Conservation (phyloP, 306 rosid genomes). For the Astragalus glycyphyllos region DNA sequence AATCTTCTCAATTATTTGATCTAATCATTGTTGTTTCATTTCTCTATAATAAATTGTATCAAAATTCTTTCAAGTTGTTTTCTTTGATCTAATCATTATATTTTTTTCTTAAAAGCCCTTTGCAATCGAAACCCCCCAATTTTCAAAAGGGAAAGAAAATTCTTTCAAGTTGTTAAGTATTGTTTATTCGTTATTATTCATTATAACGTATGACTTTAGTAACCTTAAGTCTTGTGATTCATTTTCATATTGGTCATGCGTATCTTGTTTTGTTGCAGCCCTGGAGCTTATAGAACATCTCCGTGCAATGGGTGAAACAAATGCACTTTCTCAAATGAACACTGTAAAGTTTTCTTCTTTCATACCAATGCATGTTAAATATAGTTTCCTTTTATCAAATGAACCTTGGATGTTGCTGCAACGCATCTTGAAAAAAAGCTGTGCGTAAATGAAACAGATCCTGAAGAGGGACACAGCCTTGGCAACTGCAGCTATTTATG, state of each 20-base stretch:
- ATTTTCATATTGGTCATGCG: conserved; percentile 15
- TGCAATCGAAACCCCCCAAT: too few relatives aligned
- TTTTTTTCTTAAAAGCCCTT: too few relatives aligned
- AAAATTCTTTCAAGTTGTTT: not conserved
- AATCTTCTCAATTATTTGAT: not conserved
- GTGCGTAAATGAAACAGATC: conserved; percentile 55
- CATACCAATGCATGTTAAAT: conserved; percentile 25
- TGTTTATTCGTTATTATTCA: too few relatives aligned
- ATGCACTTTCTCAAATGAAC: conserved; percentile 82
- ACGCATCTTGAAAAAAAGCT: conserved; percentile 21
- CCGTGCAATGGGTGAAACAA: conserved; percentile 94
- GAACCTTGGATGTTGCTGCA: conserved; percentile 22
- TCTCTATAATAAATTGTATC: not conserved
- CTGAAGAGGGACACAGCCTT: conserved; percentile 86
- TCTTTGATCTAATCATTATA: too few relatives aligned
- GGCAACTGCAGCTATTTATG: conserved; percentile 94
- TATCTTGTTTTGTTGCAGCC: conserved; percentile 58
- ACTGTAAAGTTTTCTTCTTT: conserved; percentile 49
- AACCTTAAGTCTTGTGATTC: conserved; percentile 25
- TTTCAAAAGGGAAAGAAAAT: too few relatives aligned
- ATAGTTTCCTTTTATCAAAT: conserved; percentile 28
- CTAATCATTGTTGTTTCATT: not conserved
- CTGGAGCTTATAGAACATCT: conserved; percentile 90
- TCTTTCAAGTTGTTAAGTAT: not conserved
- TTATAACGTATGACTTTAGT: not conserved